Evolutionary conservation across 495 filamentous ascomycete species (phyloP), one percentile per base, ranked within the genome.

Genomic region (Immersiella caudata): DNA sequence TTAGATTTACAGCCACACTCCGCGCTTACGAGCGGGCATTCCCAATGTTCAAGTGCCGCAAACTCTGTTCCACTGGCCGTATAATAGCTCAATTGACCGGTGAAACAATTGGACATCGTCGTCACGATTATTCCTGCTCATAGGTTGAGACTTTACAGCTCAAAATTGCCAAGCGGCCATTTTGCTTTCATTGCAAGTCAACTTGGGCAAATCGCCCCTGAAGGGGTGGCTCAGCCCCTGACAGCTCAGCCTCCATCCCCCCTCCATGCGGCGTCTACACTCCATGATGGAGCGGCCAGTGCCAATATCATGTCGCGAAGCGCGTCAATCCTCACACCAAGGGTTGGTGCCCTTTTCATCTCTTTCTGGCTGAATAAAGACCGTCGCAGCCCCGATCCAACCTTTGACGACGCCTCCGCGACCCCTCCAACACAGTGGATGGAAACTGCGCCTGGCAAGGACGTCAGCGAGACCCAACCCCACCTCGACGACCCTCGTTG

Each of bases 181-280:
- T 33, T 33, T 8, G 29, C 8, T 33, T 33, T 33, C 8, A 33
- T 33, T 8, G 8, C 29, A 33, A 33, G 29, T 33, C 29, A 33
- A 33, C 29, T 33, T 14, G 40, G 40, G 2, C 40, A 16, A 24
- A 57, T 35, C 57, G 26, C 14, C 9, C 57, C 29, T 21, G 4
- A 14, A 50, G 60, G 60, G 33, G 33, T 62, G 18, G 35, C 60
- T 46, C 60, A 62, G 60, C 60, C 35, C 11, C 60, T 25, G 35
- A 16, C 21, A 33, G 26, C 60, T 62, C 60, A 62, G 60, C 60
- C 60, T 33, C 61, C 40, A 21, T 22, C 60, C 22, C 18, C 18
- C 12, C 50, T 54, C 27, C 55, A 66, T n/a, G 18, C 54, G 40
- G 40, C 40, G 40, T 4, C 40, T 6, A 46, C 40, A 46, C 9